These are phyloP conservation scores for Calamus simplicifolius DNA, from an alignment of 176 grass and related monocot genomes.

Conservation along the genomic window DNA sequence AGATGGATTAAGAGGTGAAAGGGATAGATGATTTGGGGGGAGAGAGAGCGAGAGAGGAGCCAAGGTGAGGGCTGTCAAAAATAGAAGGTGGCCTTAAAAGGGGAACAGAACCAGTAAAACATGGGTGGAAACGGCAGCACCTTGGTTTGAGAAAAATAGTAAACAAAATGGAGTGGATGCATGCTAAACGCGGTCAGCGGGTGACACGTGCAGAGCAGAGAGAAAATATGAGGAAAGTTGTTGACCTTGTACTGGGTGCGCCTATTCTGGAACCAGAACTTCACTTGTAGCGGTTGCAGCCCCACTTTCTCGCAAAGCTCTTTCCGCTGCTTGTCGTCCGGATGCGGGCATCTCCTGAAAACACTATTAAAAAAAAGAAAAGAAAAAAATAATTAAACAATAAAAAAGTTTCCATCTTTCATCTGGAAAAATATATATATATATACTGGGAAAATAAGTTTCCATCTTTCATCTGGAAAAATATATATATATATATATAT, in stretches of 20 bases:
- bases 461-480: too few species aligned
- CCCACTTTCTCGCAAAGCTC: slow-evolving; percentile 6
- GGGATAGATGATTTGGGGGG: neutral
- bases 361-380: neutral
- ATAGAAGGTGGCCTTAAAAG: too few species aligned
- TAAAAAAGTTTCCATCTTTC: neutral
- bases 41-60: neutral
- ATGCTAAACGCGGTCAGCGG: neutral
- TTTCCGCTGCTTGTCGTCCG: slow-evolving; percentile 27
- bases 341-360: slow-evolving; percentile 20
- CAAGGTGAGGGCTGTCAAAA: neutral
- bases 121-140: too few species aligned
- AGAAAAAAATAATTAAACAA: neutral
- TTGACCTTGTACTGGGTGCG: slow-evolving; percentile 25
- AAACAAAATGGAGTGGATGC: too few species aligned
- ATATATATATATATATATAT: too few species aligned
- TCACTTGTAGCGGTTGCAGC: slow-evolving; percentile 15
- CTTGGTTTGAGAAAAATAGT: too few species aligned
- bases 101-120: too few species aligned
- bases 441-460: too few species aligned
- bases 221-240: neutral
- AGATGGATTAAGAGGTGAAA: neutral
- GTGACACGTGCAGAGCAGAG: neutral
- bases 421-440: too few species aligned
- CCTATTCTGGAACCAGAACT: slow-evolving; percentile 38